Percentiles rank a stretch among this genome's conserved stretches.
These are phyloP conservation scores for Claviceps arundinis DNA, from an alignment of 2,329 filamentous ascomycete genomes.

Conservation along the genomic window DNA sequence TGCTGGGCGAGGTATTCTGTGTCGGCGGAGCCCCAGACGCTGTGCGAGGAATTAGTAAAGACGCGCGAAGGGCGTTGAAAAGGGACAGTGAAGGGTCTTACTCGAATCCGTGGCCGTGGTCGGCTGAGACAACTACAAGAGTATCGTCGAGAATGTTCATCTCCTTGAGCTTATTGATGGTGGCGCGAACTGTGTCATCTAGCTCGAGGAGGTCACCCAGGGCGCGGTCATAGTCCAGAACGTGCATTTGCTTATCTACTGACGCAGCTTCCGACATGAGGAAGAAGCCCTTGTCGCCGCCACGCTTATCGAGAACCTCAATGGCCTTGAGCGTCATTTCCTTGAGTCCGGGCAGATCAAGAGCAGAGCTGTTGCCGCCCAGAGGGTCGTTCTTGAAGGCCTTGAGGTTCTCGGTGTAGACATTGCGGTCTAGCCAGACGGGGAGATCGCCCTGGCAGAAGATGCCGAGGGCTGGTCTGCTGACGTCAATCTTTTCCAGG, in stretches of 20 bases:
- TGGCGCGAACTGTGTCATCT: slow-evolving; percentile 69
- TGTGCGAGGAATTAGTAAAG: slow-evolving; percentile 7
- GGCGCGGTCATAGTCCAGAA: slow-evolving; percentile 72
- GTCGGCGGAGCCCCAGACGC: slow-evolving; percentile 67
- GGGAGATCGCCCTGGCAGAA: slow-evolving; percentile 65
- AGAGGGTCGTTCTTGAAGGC: slow-evolving; percentile 54
- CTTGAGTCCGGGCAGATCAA: slow-evolving; percentile 70
- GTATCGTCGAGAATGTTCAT: slow-evolving; percentile 60
- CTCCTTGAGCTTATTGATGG: slow-evolving; percentile 53
- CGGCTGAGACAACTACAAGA: slow-evolving; percentile 68
- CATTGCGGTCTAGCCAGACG: slow-evolving; percentile 76
- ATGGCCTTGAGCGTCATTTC: slow-evolving; percentile 84
- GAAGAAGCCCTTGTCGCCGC: slow-evolving; percentile 64
- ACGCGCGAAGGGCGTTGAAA: neutral
- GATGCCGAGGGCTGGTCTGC: slow-evolving; percentile 57
- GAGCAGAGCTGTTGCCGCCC: slow-evolving; percentile 49
- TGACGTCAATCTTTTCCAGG: slow-evolving; percentile 42
- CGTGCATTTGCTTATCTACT: slow-evolving; percentile 85
- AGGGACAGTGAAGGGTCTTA: slow-evolving; percentile 11
- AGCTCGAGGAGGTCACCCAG: slow-evolving; percentile 76
- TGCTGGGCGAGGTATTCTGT: slow-evolving; percentile 62
- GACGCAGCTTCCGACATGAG: slow-evolving; percentile 78
- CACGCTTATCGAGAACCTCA: slow-evolving; percentile 57
- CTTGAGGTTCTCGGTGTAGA: slow-evolving; percentile 59
- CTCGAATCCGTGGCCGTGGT: slow-evolving; percentile 83